These are phyloP conservation scores for Suillus hirtellus DNA, from an alignment of 768 basidiomycete species.

Conservation along the genomic window DNA sequence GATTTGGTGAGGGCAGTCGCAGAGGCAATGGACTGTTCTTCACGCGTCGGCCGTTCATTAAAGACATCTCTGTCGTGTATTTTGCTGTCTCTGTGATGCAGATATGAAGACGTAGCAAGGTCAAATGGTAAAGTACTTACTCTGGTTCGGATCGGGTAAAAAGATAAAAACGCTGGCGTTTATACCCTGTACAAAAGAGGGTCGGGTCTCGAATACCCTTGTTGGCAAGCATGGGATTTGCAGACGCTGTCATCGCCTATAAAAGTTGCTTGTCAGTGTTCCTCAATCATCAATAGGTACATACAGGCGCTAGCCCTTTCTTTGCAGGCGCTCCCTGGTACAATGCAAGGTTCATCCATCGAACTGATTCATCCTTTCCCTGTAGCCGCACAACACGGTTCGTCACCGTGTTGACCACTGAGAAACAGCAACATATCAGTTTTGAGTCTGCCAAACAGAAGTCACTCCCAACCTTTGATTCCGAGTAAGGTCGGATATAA, in stretches of 20 bases:
- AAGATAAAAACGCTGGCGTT: conserved; percentile 90
- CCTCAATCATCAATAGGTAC: conserved; percentile 25
- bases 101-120: conserved; percentile 5
- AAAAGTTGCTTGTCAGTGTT: conserved; percentile 11
- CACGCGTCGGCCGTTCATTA: conserved; percentile 96
- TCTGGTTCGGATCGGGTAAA: conserved; percentile 91
- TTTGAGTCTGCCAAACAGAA: background rate
- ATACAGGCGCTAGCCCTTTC: conserved; percentile 72
- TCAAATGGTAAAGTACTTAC: conserved; percentile 47
- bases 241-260: conserved; percentile 92
- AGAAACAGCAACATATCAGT: conserved; percentile 5
- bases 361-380: conserved; percentile 91
- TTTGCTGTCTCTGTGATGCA: conserved; percentile 67
- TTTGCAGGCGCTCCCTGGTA: conserved; percentile 96
- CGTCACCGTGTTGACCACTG: conserved; percentile 93
- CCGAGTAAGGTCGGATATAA: conserved; percentile 93
- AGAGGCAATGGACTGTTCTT: conserved; percentile 87
- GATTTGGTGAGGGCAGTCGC: conserved; percentile 48
- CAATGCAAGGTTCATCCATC: conserved; percentile 84
- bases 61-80: conserved; percentile 93
- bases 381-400: conserved; percentile 87
- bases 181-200: conserved; percentile 90
- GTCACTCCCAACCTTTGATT: conserved; percentile 73
- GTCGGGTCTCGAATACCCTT: conserved; percentile 87
- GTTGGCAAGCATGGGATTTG: conserved; percentile 90